These are phyloP conservation scores for Boletellus sp. DNA, from an alignment of 768 basidiomycete species.

Conservation along the genomic window DNA sequence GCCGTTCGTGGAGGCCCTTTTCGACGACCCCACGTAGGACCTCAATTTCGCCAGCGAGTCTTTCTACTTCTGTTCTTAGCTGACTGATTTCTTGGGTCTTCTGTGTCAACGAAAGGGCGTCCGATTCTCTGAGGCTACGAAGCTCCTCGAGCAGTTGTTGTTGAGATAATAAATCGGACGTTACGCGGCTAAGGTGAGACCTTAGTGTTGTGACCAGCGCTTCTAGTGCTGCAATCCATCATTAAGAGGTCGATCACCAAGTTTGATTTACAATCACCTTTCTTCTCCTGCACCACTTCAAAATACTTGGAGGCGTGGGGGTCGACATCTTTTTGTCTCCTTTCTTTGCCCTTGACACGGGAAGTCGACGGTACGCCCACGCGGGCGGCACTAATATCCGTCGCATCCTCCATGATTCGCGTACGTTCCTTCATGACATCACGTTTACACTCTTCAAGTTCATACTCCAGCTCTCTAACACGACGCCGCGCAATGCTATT, in stretches of 20 bases:
- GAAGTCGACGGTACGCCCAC: slow-evolving; percentile 16
- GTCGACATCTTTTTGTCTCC: slow-evolving; percentile 35
- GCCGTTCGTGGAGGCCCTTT: slow-evolving; percentile 75
- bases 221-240: slow-evolving; percentile 61
- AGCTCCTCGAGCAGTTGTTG: slow-evolving; percentile 66
- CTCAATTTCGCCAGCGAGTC: slow-evolving; percentile 80
- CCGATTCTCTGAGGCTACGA: slow-evolving; percentile 58
- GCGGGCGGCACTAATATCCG: slow-evolving; percentile 18
- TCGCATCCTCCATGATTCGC: slow-evolving; percentile 53
- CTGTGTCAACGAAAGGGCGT: slow-evolving; percentile 51
- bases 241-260: slow-evolving; percentile 1
- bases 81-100: slow-evolving; percentile 65
- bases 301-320: slow-evolving; percentile 51
- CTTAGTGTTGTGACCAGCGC: slow-evolving; percentile 71
- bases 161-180: slow-evolving; percentile 74
- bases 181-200: slow-evolving; percentile 71
- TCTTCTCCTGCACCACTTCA: slow-evolving; percentile 84
- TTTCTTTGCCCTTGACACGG: slow-evolving; percentile 29
- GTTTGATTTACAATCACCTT: slow-evolving; percentile 51
- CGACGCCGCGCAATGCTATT: slow-evolving; percentile 77
- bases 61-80: slow-evolving; percentile 73
- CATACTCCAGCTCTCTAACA: slow-evolving; percentile 83
- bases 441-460: slow-evolving; percentile 79
- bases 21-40: slow-evolving; percentile 85
- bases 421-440: slow-evolving; percentile 72